Conservation (phyloP, 2,329 filamentous ascomycete species). For the Sporothrix schenckii region DNA sequence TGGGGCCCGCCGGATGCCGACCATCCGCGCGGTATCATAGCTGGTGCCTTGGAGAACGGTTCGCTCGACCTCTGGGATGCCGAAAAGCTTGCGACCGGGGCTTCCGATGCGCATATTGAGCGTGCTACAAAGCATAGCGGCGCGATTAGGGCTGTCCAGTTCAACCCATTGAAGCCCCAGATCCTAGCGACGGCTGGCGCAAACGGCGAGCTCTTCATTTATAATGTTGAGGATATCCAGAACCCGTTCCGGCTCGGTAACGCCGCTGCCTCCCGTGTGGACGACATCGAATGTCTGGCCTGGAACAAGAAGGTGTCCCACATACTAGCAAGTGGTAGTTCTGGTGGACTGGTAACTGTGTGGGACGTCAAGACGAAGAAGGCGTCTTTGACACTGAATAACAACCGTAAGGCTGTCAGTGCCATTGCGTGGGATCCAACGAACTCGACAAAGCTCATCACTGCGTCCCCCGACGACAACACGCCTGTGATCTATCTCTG, state of each 20-base stretch:
- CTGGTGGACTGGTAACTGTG: conserved; percentile 92
- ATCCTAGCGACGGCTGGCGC: conserved; percentile 89
- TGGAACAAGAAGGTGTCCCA: conserved; percentile 99
- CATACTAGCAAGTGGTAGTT: conserved; percentile 91
- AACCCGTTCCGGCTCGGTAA: conserved; percentile 90
- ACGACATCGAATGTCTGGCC: conserved; percentile 93
- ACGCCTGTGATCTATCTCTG: conserved; percentile 87
- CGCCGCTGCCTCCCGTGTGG: conserved; percentile 75
- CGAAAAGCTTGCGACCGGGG: conserved; percentile 62
- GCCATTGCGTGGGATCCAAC: conserved; percentile 97
- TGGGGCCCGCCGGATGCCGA: conserved; percentile 84
- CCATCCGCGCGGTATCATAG: conserved; percentile 84
- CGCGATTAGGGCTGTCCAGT: conserved; percentile 91
- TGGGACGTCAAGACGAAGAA: conserved; percentile 99
- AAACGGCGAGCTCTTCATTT: conserved; percentile 95
- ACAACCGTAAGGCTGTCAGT: conserved; percentile 91
- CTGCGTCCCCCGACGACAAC: conserved; percentile 85
- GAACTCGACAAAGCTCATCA: conserved; percentile 90
- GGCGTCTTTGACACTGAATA: conserved; percentile 93
- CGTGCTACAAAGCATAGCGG: conserved; percentile 88
- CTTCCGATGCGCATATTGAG: conserved; percentile 76
- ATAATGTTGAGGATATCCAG: conserved; percentile 86
- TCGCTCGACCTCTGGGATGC: conserved; percentile 94
- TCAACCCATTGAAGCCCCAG: conserved; percentile 90
- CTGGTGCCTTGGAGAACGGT: conserved; percentile 92